phyloP scores from a whole-genome alignment of 306 rosid species.

The Rosa lucieae region DNA sequence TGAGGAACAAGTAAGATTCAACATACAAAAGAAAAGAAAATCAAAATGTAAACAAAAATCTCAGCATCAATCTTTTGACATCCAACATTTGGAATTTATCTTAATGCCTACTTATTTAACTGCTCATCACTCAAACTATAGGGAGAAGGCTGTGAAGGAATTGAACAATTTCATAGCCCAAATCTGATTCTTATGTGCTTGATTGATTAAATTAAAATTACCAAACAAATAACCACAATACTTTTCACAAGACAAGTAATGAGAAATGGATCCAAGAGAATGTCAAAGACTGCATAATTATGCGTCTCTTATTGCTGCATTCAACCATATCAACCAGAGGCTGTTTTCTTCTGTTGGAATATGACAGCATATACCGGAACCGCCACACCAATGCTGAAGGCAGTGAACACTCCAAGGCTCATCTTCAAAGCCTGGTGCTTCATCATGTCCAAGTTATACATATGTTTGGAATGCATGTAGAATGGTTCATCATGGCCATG shows the following conservation, averaged over 20 bases:
- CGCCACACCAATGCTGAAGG: conserved; percentile 31
- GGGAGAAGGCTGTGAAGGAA: neutral
- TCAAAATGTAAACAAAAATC: too few relatives aligned
- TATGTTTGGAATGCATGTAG: conserved; percentile 41
- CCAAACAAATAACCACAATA: neutral
- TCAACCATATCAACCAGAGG: conserved; percentile 27
- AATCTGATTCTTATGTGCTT: conserved; percentile 6
- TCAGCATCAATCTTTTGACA: too few relatives aligned
- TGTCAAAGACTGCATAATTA: neutral
- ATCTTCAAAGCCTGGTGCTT: conserved; percentile 29
- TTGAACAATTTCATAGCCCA: neutral
- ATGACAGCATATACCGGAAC: conserved; percentile 33
- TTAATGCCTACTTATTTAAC: too few relatives aligned
- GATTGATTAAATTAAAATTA: conserved; percentile 1
- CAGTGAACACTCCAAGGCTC: conserved; percentile 34
- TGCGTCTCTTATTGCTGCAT: conserved; percentile 23
- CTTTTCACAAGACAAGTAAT: conserved; percentile 8
- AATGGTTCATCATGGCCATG: conserved; percentile 42
- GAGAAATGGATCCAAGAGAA: neutral
- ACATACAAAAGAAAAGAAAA: too few relatives aligned
- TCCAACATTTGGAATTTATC: too few relatives aligned
- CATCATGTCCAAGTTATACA: conserved; percentile 44
- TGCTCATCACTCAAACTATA: neutral
- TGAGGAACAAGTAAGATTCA: too few relatives aligned
- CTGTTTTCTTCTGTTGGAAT: conserved; percentile 37